phyloP scores from a whole-genome alignment of 768 basidiomycete species.

The Pisolithus microcarpus region DNA sequence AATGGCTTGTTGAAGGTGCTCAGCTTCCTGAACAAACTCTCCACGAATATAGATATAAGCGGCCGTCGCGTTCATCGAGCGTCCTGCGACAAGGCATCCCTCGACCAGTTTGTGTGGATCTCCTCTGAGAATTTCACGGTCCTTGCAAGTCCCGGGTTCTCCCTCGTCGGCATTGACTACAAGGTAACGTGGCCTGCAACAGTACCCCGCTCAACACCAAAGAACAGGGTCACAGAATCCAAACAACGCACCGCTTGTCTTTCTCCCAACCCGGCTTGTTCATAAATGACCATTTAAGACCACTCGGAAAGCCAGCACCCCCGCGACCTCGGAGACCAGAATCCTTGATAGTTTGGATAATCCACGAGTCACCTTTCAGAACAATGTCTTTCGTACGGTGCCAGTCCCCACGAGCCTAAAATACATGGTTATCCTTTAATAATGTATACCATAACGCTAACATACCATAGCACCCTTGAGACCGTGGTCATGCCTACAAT shows the following conservation, averaged over 20 bases:
- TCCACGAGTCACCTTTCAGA: constrained; percentile 93
- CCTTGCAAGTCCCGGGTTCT: constrained; percentile 98
- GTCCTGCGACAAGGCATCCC: constrained; percentile 94
- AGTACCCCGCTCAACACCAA: neutral
- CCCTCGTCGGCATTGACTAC: constrained; percentile 99
- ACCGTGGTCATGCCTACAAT: constrained; percentile 82
- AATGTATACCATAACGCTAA: constrained; percentile 1
- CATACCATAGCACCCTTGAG: constrained; percentile 86
- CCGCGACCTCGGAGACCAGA: constrained; percentile 94
- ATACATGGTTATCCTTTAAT: neutral
- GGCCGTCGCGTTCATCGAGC: constrained; percentile 93
- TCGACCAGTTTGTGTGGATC: constrained; percentile 98
- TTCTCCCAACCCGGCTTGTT: constrained; percentile 99
- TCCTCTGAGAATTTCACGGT: constrained; percentile 94
- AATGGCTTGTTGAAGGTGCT: constrained; percentile 92
- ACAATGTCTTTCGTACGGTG: constrained; percentile 96
- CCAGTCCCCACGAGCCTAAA: constrained; percentile 91
- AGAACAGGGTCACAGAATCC: neutral
- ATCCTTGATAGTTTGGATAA: constrained; percentile 93
- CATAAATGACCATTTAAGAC: constrained; percentile 98
- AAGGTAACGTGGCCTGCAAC: constrained; percentile 80
- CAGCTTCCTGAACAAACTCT: constrained; percentile 94
- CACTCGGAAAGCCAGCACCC: constrained; percentile 94
- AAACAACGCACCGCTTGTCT: constrained; percentile 59
- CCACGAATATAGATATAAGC: constrained; percentile 99